Evolutionary conservation across 352 stramenopile species (phyloP).

Genomic region (Globisporangium lucens): DNA sequence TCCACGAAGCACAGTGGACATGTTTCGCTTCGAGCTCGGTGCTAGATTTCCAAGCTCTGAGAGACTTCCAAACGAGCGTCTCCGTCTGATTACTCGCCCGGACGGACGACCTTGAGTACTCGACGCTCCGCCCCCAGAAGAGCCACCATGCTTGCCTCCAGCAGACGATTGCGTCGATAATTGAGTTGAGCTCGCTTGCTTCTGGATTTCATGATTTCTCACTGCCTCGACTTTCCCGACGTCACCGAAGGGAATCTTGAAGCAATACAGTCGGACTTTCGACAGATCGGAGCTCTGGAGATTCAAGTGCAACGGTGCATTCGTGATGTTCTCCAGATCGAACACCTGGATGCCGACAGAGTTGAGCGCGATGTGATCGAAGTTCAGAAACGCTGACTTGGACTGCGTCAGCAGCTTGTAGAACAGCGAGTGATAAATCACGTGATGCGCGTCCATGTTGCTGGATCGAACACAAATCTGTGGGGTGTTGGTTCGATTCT

Average conservation of each 20-base stretch:
- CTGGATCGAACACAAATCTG: constrained; percentile 87
- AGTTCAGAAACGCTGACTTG: constrained; percentile 85
- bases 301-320: constrained; percentile 71
- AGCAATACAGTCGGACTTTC: constrained; percentile 72
- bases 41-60: constrained; percentile 45
- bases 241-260: constrained; percentile 46
- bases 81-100: constrained; percentile 49
- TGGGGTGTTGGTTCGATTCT: constrained; percentile 83
- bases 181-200: constrained; percentile 7
- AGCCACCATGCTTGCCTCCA: constrained; percentile 12
- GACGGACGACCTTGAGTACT: constrained; percentile 15
- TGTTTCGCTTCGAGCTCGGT: constrained; percentile 38
- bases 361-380: constrained; percentile 85
- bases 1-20: constrained; percentile 38
- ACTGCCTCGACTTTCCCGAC: constrained; percentile 21
- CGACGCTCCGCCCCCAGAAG: constrained; percentile 7
- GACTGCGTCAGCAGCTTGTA: constrained; percentile 88
- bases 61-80: constrained; percentile 71
- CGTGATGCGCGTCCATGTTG: constrained; percentile 90
- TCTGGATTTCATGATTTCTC: constrained; percentile 15
- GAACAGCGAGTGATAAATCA: constrained; percentile 90
- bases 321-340: constrained; percentile 88
- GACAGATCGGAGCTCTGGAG: constrained; percentile 72
- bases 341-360: constrained; percentile 86
- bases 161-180: constrained; percentile 1